Base-by-base conservation (phyloP, 768 basidiomycete genomes). In the Suillus luteus region DNA sequence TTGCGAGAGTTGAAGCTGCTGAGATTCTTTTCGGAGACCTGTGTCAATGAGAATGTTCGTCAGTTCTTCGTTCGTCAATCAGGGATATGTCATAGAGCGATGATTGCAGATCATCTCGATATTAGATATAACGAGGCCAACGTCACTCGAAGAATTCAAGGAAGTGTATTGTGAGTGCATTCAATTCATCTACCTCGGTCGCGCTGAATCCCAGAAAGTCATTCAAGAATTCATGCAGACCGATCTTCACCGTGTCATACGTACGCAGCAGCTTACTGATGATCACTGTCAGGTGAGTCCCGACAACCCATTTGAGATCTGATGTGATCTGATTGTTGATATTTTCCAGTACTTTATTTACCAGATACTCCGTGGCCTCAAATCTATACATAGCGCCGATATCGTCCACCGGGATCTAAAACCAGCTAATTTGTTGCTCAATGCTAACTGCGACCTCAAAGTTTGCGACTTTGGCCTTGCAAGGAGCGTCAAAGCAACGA, bases 151-250 rank as follows among this genome's bases (percentile, higher is more conserved):
- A 5, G 80, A 82, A 3, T 96, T 96, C 81, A 92, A 86, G 67
- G 94, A 96, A 71, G 94, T 94, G 33, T 94, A 95, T 75, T 90
- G 90, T 89, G 66, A 37, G 86, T 66, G 19, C 40, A 17, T 59
- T 48, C 46, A 14, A 37, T 60, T 31, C 59, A 27, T 35, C 15
- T 40, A 55, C 5, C 19, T 31, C 65, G 62, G 15, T 49, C 15
- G 2, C 15, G 55, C 62, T 62, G 38, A 69, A 62, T 60, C 31
- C 55, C 60, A 7, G 52, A 31, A 70, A 91, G 89, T 91, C 70
- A 86, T 93, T 66, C 91, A 93, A 73, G 93, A 95, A 75, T 80
- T 95, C 62, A 92, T 94, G 88, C 92, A 95, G 74, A 95, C 92
- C 19, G 93, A 94, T 72, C 77, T 96, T 71, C 95, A 96, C 74